Conservation (phyloP, 768 basidiomycete genomes). For the Pisolithus marmoratus region DNA sequence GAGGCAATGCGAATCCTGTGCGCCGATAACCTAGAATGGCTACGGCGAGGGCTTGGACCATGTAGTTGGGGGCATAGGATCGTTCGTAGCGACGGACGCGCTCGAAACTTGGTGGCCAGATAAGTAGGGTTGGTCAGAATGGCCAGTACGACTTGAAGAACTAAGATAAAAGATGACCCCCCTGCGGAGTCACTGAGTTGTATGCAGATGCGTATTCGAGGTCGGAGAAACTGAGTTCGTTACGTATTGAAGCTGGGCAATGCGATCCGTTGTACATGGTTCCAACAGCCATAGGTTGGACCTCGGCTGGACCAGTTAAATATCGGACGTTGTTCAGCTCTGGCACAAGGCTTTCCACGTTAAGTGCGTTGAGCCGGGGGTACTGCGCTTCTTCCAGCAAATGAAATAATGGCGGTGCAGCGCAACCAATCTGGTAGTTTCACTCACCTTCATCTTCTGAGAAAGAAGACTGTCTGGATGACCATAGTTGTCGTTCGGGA, state of each 20-base stretch:
- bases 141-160: not conserved
- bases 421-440: not conserved
- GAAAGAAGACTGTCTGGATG: not conserved
- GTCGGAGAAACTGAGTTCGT: constrained; percentile 16
- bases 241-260: constrained; percentile 15
- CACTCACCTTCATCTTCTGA: constrained; percentile 2
- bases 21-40: constrained; percentile 2
- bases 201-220: constrained; percentile 13
- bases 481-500: no score
- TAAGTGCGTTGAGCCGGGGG: not conserved
- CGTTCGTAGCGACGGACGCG: constrained; percentile 1
- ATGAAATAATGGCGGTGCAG: constrained; percentile 6
- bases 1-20: constrained; percentile 20
- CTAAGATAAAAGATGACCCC: constrained; percentile 2
- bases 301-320: not conserved
- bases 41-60: not conserved
- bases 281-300: no score
- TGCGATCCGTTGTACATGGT: constrained; percentile 9
- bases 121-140: not conserved
- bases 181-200: constrained; percentile 14
- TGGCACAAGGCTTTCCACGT: constrained; percentile 14
- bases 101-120: not conserved
- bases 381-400: not conserved
- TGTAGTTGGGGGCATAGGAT: no score
- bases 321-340: constrained; percentile 4